Percentiles rank a stretch among this genome's conserved stretches.
Evolutionary conservation across 2,329 filamentous ascomycete species (phyloP).

Genomic region (Septoria linicola): DNA sequence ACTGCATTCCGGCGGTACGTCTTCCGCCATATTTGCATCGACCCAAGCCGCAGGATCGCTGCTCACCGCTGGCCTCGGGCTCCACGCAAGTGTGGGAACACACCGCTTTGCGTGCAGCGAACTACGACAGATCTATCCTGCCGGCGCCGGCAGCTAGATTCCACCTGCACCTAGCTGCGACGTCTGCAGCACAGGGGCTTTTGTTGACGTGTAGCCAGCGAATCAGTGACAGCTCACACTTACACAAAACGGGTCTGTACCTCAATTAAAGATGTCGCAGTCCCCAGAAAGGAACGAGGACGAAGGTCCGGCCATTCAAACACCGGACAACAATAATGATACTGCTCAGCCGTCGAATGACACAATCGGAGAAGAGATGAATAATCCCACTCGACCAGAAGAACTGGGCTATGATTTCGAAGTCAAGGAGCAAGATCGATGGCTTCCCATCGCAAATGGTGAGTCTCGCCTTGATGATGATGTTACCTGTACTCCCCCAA

Average conservation of each 20-base stretch:
- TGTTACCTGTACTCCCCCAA: conserved; percentile 21
- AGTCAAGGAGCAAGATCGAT: conserved; percentile 99
- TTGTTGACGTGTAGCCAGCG: conserved; percentile 33
- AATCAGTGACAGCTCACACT: conserved; percentile 37
- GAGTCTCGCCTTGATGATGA: conserved; percentile 52
- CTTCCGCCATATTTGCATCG: conserved; percentile 8
- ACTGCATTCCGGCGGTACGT: conserved; percentile 2
- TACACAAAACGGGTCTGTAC: conserved; percentile 27
- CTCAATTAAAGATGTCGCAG: conserved; percentile 83
- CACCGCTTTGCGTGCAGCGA: conserved; percentile 26
- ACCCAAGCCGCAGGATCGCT: conserved; percentile 13
- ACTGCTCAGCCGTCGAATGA: conserved; percentile 84
- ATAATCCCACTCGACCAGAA: conserved; percentile 27
- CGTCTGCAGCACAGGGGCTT: conserved; percentile 28
- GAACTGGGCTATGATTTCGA: conserved; percentile 84
- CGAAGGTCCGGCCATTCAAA: conserved; percentile 67
- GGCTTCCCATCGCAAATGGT: conserved; percentile 99
- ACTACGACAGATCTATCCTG: conserved; percentile 23
- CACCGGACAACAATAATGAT: conserved; percentile 84
- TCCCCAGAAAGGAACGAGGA: conserved; percentile 82
- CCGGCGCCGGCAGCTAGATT: conserved; percentile 30
- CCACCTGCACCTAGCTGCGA: conserved; percentile 24
- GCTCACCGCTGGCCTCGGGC: conserved; percentile 22
- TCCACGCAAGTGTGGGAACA: conserved; percentile 22
- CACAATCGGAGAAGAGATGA: conserved; percentile 56